A percentile compares a stretch with the other conserved stretches of the same genome.
phyloP scores from a whole-genome alignment of 495 filamentous ascomycete species.

The Glarea lozoyensis region DNA sequence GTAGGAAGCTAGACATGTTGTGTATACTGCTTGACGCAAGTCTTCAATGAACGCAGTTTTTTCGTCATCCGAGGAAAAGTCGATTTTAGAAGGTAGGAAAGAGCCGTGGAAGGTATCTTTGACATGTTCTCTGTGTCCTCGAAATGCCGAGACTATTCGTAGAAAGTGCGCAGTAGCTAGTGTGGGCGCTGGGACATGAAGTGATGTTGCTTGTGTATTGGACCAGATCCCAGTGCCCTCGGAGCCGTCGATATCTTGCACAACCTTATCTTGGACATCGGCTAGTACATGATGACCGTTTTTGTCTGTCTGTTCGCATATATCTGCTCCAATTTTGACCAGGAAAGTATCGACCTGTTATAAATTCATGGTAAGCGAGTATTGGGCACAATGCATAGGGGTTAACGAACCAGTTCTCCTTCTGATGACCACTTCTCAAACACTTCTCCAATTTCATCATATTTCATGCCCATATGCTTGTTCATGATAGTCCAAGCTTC shows the following conservation, averaged over 20 bases:
- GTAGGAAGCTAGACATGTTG: constrained; percentile 53
- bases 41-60: constrained; percentile 46
- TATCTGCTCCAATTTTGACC: constrained; percentile 53
- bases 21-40: constrained; percentile 52
- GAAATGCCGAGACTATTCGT: constrained; percentile 56
- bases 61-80: constrained; percentile 26
- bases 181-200: constrained; percentile 58
- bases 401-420: constrained; percentile 39
- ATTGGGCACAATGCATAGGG: background rate
- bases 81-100: constrained; percentile 9
- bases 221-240: constrained; percentile 66
- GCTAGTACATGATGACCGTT: constrained; percentile 48
- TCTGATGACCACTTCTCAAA: constrained; percentile 52
- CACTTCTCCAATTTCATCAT: constrained; percentile 53
- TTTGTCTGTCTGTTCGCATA: constrained; percentile 42
- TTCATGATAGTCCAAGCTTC: constrained; percentile 62
- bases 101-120: constrained; percentile 25
- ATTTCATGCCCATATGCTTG: constrained; percentile 46
- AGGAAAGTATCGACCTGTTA: constrained; percentile 53
- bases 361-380: constrained; percentile 4
- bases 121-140: constrained; percentile 40
- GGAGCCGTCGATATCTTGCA: constrained; percentile 57
- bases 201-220: constrained; percentile 48
- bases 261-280: constrained; percentile 64
- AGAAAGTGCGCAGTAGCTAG: constrained; percentile 56